Conservation (phyloP, 306 rosid species). For the Vigna hirtella region DNA sequence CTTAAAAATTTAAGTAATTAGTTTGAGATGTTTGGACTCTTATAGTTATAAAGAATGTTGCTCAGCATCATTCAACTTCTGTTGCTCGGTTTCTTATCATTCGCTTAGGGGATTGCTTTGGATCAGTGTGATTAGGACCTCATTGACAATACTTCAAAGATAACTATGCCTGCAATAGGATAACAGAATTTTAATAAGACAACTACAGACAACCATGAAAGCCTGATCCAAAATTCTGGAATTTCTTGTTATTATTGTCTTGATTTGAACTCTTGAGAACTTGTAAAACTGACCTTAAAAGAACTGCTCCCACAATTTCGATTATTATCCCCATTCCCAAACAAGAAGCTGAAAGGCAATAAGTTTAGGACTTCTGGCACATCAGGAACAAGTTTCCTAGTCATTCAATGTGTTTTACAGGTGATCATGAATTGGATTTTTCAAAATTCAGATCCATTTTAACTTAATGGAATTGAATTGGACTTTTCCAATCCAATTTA, state of each 20-base stretch:
- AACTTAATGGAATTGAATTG: too few species aligned
- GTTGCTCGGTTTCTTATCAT: neutral
- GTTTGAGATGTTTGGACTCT: slow-evolving; percentile 23
- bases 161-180: slow-evolving; percentile 3
- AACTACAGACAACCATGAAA: neutral
- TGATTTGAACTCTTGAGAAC: slow-evolving; percentile 14
- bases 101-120: neutral
- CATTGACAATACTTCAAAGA: neutral
- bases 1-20: slow-evolving; percentile 5
- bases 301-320: slow-evolving; percentile 13
- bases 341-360: slow-evolving; percentile 1
- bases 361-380: neutral
- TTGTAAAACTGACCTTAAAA: slow-evolving; percentile 21
- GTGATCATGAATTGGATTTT: too few species aligned
- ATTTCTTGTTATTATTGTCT: neutral
- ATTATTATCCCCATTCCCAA: slow-evolving; percentile 15
- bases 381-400: neutral
- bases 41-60: slow-evolving; percentile 8
- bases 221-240: slow-evolving; percentile 12
- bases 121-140: neutral
- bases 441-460: too few species aligned
- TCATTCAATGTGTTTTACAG: neutral
- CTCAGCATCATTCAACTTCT: slow-evolving; percentile 22
- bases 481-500: too few species aligned
- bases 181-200: neutral